Conservation (phyloP, 257 asterid genomes). For the Marsdenia floribunda region DNA sequence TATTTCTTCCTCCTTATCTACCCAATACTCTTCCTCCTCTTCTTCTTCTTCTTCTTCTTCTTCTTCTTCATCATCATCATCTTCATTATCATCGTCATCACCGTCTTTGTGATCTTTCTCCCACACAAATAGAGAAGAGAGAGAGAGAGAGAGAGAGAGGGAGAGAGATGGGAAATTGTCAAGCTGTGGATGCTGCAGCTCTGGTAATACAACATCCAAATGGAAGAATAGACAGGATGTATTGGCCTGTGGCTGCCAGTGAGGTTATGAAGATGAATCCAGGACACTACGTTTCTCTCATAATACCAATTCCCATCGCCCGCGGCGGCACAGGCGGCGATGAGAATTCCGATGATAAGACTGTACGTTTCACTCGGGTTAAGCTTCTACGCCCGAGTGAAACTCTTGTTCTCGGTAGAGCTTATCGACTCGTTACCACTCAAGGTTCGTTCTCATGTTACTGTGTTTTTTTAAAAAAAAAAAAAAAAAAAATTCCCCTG, state of each 20-base stretch:
- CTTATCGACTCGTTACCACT: slow-evolving; percentile 76
- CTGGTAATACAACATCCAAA: slow-evolving; percentile 80
- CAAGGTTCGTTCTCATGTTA: slow-evolving; percentile 44
- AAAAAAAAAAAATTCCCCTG: not conserved
- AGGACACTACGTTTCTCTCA: slow-evolving; percentile 81
- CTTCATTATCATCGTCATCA: not conserved
- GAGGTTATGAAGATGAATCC: slow-evolving; percentile 83
- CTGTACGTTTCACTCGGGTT: slow-evolving; percentile 56
- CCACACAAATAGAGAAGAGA: not conserved
- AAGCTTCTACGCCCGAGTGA: slow-evolving; percentile 79
- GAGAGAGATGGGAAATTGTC: slow-evolving; percentile 75
- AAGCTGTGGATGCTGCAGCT: slow-evolving; percentile 88
- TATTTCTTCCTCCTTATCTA: slow-evolving; percentile 17
- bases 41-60: slow-evolving; percentile 18
- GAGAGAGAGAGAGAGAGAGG: slow-evolving; percentile 8
- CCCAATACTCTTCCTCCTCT: slow-evolving; percentile 9
- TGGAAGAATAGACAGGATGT: slow-evolving; percentile 72
- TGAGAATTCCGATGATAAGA: slow-evolving; percentile 26
- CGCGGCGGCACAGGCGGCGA: not conserved
- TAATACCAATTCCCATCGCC: slow-evolving; percentile 46
- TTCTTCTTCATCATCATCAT: not conserved
- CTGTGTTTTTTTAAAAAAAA: not conserved
- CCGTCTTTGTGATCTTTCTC: not conserved
- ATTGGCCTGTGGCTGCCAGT: slow-evolving; percentile 61
- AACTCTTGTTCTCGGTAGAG: slow-evolving; percentile 67